Percentiles rank a stretch among this genome's conserved stretches.
Conservation (phyloP, 192 early-diverging fungal species). For the Irineochytrium annulatum region DNA sequence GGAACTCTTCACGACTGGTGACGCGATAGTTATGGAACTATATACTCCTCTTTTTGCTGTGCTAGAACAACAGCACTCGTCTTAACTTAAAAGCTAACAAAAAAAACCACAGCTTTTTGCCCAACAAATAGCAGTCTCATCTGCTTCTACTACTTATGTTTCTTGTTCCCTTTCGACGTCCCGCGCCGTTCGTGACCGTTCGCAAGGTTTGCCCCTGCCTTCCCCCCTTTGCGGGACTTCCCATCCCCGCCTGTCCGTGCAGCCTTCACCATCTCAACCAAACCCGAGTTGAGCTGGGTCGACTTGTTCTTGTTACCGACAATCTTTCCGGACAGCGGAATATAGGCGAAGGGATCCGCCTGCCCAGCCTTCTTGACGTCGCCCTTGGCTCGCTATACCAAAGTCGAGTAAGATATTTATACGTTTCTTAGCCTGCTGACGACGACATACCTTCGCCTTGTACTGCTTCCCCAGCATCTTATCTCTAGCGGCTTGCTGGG, state of each 20-base stretch:
- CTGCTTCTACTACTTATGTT: no score
- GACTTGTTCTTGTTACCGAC: slow-evolving; percentile 53
- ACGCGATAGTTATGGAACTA: no score
- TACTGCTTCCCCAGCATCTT: slow-evolving; percentile 71
- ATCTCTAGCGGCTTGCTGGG: slow-evolving; percentile 9
- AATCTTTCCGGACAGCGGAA: slow-evolving; percentile 75
- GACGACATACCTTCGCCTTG: slow-evolving; percentile 46
- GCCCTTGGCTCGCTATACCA: slow-evolving; percentile 66
- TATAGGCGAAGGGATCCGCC: slow-evolving; percentile 92
- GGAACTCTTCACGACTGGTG: no score
- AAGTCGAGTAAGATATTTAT: slow-evolving; percentile 13
- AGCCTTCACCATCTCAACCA: slow-evolving; percentile 45
- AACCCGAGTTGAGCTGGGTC: slow-evolving; percentile 30
- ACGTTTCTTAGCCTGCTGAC: no score
- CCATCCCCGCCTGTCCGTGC: slow-evolving; percentile 22
- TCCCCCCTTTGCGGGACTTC: neutral
- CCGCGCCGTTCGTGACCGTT: no score
- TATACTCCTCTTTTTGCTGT: no score
- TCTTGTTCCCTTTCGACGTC: no score
- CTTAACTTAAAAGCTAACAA: no score
- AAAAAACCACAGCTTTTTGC: no score
- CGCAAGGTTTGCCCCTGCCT: no score
- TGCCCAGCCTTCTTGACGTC: slow-evolving; percentile 87
- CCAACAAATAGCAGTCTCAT: no score
- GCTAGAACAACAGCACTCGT: no score